Conservation (phyloP, 345 rosid species). For the Ceriops decandra region DNA sequence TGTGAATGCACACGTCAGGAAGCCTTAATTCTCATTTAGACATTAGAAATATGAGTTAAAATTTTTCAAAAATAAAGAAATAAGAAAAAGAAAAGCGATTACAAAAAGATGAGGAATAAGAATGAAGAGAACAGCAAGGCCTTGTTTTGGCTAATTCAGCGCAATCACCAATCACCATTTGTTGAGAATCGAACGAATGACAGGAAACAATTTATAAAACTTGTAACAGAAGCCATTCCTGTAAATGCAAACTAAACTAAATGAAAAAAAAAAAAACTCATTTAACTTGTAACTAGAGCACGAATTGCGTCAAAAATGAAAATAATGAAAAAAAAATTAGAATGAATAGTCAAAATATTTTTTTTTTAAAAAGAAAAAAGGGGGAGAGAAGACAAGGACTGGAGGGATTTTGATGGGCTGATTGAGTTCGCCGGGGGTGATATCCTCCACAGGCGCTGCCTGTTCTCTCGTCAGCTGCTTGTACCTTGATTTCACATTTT, state of each 20-base stretch:
- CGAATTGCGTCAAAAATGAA: too few relatives aligned
- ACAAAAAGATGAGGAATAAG: too few relatives aligned
- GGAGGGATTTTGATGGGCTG: slow-evolving; percentile 86
- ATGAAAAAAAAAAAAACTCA: too few relatives aligned
- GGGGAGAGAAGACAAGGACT: slow-evolving; percentile 24
- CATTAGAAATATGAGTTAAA: not conserved
- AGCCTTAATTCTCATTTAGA: not conserved
- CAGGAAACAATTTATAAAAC: too few relatives aligned
- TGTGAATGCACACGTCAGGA: not conserved
- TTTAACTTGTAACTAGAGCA: too few relatives aligned
- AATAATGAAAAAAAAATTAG: too few relatives aligned
- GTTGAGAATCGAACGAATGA: too few relatives aligned
- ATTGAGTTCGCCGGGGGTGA: slow-evolving; percentile 88
- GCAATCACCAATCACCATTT: too few relatives aligned
- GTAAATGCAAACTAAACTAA: too few relatives aligned
- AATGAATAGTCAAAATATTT: not conserved
- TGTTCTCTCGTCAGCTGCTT: slow-evolving; percentile 65
- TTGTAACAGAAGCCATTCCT: too few relatives aligned
- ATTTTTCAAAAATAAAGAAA: not conserved
- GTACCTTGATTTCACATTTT: slow-evolving; percentile 53
- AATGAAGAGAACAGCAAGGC: too few relatives aligned
- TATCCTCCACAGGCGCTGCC: slow-evolving; percentile 50
- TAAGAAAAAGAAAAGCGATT: not conserved
- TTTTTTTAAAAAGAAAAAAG: not conserved
- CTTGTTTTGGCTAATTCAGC: too few relatives aligned